Evolutionary conservation across 208 protist species (phyloP).

Genomic region (Crithidia fasciculata): DNA sequence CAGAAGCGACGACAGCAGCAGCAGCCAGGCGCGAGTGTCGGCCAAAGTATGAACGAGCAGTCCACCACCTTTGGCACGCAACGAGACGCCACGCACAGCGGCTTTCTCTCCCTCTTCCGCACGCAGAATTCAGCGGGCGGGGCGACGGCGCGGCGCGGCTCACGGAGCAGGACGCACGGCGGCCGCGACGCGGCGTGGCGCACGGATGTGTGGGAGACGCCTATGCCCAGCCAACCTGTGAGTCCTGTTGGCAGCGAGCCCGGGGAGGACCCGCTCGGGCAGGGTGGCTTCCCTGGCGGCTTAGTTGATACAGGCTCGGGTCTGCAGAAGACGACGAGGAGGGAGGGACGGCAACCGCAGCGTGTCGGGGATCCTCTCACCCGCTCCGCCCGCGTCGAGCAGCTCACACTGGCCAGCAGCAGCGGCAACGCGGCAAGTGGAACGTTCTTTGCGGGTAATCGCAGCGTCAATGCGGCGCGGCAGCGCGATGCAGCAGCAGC

Average conservation of each 20-base stretch:
- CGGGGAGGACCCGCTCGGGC: not conserved
- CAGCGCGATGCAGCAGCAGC: too few relatives aligned
- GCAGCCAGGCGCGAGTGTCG: not conserved
- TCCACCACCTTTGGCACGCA: not conserved
- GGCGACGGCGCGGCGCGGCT: not conserved
- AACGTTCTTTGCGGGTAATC: not conserved
- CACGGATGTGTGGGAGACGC: slow-evolving; percentile 22
- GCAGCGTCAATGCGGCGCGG: not conserved
- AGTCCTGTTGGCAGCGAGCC: not conserved
- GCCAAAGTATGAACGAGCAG: not conserved
- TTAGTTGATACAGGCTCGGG: not conserved
- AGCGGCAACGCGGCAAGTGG: too few relatives aligned
- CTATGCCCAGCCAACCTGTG: slow-evolving; percentile 12
- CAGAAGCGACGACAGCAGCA: slow-evolving; percentile 43
- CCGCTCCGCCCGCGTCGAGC: not conserved
- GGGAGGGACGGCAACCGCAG: too few relatives aligned
- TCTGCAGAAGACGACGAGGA: too few relatives aligned
- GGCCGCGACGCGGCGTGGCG: slow-evolving; percentile 1
- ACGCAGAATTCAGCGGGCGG: slow-evolving; percentile 12
- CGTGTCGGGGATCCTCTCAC: not conserved
- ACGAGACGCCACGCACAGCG: slow-evolving; percentile 8
- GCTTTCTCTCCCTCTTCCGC: slow-evolving; percentile 12
- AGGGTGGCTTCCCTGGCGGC: not conserved
- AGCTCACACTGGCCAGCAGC: too few relatives aligned
- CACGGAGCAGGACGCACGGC: not conserved